Evolutionary conservation across 495 filamentous ascomycete species (phyloP).

Genomic region (Rostrohypoxylon terebratum): DNA sequence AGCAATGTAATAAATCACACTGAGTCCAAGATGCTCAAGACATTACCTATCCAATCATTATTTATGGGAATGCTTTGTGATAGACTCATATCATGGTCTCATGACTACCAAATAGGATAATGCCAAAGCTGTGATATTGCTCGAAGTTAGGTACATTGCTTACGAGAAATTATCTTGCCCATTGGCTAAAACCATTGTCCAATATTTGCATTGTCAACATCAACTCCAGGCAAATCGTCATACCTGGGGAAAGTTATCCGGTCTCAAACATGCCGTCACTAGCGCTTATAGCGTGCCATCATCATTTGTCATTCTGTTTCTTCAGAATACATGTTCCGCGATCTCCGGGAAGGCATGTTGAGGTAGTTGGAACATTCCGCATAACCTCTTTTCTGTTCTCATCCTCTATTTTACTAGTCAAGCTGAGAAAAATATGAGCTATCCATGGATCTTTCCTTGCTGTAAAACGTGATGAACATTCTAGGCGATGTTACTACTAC

Average conservation of each 20-base stretch:
- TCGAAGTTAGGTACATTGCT: not conserved
- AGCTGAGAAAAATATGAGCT: too few relatives aligned
- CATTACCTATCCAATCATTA: not conserved
- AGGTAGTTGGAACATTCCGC: not conserved
- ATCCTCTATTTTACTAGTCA: too few relatives aligned
- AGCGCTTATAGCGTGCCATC: constrained; percentile 1
- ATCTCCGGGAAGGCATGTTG: not conserved
- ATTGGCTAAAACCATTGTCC: not conserved
- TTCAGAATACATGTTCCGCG: not conserved
- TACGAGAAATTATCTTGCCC: not conserved
- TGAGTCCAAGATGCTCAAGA: not conserved
- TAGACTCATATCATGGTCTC: not conserved
- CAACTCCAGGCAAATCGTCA: not conserved
- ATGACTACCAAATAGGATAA: not conserved
- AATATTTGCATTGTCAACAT: not conserved
- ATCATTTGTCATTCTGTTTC: not conserved
- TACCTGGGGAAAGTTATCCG: not conserved
- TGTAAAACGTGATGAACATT: not conserved
- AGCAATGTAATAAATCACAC: not conserved
- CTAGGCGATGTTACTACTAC: not conserved
- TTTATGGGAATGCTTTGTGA: too few relatives aligned
- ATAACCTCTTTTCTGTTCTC: too few relatives aligned
- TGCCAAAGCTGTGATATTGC: not conserved
- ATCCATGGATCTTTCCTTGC: not conserved
- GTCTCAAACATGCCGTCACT: not conserved